phyloP scores from a whole-genome alignment of 163 green algal species.

The Scenedesmus sp. region DNA sequence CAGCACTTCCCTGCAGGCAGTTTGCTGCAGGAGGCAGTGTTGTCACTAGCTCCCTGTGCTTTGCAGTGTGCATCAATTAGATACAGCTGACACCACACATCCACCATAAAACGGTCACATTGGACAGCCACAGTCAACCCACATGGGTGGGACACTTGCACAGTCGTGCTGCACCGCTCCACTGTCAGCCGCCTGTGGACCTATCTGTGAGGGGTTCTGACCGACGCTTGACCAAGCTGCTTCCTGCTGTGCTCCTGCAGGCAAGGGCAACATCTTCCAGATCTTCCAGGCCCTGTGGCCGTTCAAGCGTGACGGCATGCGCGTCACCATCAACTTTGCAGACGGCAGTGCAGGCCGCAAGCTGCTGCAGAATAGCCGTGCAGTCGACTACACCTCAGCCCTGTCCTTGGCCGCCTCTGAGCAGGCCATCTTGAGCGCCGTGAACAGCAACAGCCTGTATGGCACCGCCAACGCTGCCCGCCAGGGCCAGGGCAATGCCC shows the following conservation, averaged over 20 bases:
- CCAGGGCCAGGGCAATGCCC: background rate
- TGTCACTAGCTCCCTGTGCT: no score
- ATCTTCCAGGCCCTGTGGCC: constrained; percentile 16
- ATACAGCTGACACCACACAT: no score
- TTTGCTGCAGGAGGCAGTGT: background rate
- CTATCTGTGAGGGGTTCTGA: no score
- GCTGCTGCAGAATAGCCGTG: constrained; percentile 13
- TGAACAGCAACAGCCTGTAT: background rate
- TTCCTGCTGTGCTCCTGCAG: background rate
- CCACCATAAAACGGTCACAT: no score
- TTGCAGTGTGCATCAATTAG: no score
- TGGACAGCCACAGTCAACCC: no score
- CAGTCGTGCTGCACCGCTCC: background rate
- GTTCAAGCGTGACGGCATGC: background rate
- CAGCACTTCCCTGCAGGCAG: background rate
- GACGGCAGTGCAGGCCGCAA: background rate
- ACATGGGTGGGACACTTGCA: no score
- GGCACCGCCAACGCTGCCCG: background rate
- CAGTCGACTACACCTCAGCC: background rate
- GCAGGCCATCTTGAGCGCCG: constrained; percentile 17
- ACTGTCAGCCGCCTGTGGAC: background rate
- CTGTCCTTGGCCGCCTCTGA: constrained; percentile 19
- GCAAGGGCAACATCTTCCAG: background rate
- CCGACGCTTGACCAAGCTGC: background rate
- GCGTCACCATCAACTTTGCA: background rate